Base-by-base conservation (phyloP, 169 alveolate genomes). In the Ichthyophthirius multifiliis region DNA sequence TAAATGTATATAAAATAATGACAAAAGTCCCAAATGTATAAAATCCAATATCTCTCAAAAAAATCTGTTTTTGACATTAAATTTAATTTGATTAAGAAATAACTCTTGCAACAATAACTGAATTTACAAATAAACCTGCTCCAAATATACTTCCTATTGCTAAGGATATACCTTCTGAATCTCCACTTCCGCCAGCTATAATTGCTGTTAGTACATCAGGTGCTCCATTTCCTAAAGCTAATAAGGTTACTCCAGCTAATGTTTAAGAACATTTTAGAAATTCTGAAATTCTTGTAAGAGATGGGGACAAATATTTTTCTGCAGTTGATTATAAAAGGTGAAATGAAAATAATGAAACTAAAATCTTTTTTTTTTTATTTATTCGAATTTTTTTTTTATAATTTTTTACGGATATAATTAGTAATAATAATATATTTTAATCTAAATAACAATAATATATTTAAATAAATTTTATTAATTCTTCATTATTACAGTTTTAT, bases 211-310 rank as follows among this genome's bases (percentile, higher is more conserved):
- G 39, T 6, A 89, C 93, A 78, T 92, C 96, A 12, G 96, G 94
- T 3, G 96, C 96, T 18, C 94, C 94, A 43, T 92, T 92, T 13
- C 96, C 96, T 32, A 92, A 73, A 13, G 96, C 96, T 27, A 92
- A 65, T 0, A 92, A 48, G 4, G 94, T 91, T 0, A 91, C 82
- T 55, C 92, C 89, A 3, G 94, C 94, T 39, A 91, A 20, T 1
- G 84, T 76, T 34, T 89, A 83, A 9, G 92, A 83, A 0, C 89
- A 48, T 27, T 76, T 76, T 0, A 91, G 64, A n/a, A 55, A 64
- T 15, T 75, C 73, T 13, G 93, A 55, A 2, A 91, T 46, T 15
- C 45, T 32, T 10, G 85, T 83, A 5, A 91, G 74, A 31, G 89
- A 77, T 9, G 92, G 92, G 13, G 95, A 88, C 15, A 91, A 75